A percentile compares a stretch with the other conserved stretches of the same genome.
Conservation (phyloP, 768 basidiomycete species). For the Harrya chromipes region DNA sequence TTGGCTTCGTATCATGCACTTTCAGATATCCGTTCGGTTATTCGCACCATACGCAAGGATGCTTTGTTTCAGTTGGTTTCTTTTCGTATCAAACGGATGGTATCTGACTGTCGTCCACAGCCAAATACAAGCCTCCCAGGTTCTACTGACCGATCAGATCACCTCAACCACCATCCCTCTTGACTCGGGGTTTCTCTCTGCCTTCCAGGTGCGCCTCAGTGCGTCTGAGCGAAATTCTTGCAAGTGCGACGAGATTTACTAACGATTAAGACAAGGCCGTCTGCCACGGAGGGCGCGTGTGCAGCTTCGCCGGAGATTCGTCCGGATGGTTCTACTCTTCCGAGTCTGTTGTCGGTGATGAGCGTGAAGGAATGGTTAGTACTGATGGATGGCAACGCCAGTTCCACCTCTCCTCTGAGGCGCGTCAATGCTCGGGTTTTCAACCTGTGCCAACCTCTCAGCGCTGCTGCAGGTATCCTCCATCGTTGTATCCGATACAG, state of each 20-base stretch:
- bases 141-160: constrained; percentile 36
- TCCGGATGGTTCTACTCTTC: constrained; percentile 51
- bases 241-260: background rate
- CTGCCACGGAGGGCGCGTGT: constrained; percentile 29
- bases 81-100: background rate
- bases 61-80: constrained; percentile 26
- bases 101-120: constrained; percentile 23
- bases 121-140: constrained; percentile 39
- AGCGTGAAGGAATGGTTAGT: background rate
- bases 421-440: background rate
- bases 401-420: constrained; percentile 35
- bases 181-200: constrained; percentile 37
- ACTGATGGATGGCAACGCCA: constrained; percentile 40
- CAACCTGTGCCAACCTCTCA: constrained; percentile 1
- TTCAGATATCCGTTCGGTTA: constrained; percentile 13
- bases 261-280: constrained; percentile 29
- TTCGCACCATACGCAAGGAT: constrained; percentile 20
- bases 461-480: constrained; percentile 43
- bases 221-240: background rate
- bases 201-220: constrained; percentile 40
- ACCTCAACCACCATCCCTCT: constrained; percentile 23
- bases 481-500: constrained; percentile 43
- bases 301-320: constrained; percentile 49
- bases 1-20: constrained; percentile 2
- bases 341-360: constrained; percentile 14